phyloP scores from a whole-genome alignment of 768 basidiomycete genomes.

The Lactarius tabidus region DNA sequence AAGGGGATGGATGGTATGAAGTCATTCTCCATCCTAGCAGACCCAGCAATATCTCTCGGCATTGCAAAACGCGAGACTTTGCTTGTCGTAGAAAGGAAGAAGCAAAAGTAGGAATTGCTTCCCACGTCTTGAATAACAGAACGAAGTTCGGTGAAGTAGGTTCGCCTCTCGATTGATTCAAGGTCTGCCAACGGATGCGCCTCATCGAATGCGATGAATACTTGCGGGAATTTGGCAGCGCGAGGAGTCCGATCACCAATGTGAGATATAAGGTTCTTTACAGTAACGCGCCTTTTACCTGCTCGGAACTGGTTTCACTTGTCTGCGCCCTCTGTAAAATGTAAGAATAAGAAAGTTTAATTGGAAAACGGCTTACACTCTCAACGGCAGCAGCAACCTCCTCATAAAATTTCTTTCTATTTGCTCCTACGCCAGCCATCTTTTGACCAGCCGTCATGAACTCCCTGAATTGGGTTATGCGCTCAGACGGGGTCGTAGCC shows the following conservation, averaged over 20 bases:
- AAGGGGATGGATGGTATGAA: background rate
- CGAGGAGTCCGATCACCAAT: too few species aligned
- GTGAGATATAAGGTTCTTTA: background rate
- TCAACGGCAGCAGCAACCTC: background rate
- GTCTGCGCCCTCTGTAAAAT: background rate
- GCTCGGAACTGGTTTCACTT: fast-evolving
- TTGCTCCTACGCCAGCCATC: background rate
- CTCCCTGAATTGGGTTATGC: background rate
- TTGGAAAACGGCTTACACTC: background rate
- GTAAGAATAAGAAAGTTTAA: background rate
- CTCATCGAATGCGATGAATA: slow-evolving; percentile 5
- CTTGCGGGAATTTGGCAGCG: too few species aligned
- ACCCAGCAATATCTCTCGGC: too few species aligned
- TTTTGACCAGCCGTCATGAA: background rate
- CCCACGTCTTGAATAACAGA: background rate
- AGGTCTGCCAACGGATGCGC: background rate
- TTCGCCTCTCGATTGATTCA: fast-evolving
- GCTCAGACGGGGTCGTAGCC: background rate
- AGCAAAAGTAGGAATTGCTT: background rate
- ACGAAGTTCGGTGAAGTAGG: background rate
- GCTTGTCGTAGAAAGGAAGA: background rate
- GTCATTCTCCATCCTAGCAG: too few species aligned
- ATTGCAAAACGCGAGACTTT: too few species aligned
- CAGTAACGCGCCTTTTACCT: too few species aligned
- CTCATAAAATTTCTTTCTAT: background rate